Evolutionary conservation across 2,329 filamentous ascomycete species (phyloP).

Genomic region (Plenodomus tracheiphilus): DNA sequence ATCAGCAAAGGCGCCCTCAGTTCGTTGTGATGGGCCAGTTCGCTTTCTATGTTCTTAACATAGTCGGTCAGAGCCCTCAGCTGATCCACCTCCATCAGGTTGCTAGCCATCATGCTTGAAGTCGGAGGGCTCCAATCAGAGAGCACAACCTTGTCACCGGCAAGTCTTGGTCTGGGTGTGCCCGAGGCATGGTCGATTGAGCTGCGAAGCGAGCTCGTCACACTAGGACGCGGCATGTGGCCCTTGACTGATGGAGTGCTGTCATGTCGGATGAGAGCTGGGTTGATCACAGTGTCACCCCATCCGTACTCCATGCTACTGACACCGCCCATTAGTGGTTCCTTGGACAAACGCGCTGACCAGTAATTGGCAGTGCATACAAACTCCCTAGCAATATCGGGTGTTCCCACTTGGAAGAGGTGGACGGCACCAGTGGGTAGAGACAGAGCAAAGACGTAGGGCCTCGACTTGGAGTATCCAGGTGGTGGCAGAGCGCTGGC

Average conservation of each 20-base stretch:
- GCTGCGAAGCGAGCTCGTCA: slow-evolving; percentile 65
- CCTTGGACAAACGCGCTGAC: slow-evolving; percentile 91
- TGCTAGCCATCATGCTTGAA: slow-evolving; percentile 86
- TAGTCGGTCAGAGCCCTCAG: slow-evolving; percentile 74
- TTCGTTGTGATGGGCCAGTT: slow-evolving; percentile 85
- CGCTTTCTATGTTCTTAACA: slow-evolving; percentile 81
- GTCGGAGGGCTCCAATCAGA: slow-evolving; percentile 87
- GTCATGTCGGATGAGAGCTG: slow-evolving; percentile 50
- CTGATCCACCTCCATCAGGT: slow-evolving; percentile 78
- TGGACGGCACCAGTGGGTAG: slow-evolving; percentile 92
- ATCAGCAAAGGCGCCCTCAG: slow-evolving; percentile 84
- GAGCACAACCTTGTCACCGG: slow-evolving; percentile 82
- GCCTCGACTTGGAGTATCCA: slow-evolving; percentile 86
- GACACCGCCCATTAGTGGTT: slow-evolving; percentile 88
- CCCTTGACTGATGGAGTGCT: slow-evolving; percentile 36
- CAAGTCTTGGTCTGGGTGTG: slow-evolving; percentile 66
- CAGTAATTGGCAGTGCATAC: slow-evolving; percentile 96
- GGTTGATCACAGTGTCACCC: slow-evolving; percentile 78
- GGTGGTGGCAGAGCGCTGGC: slow-evolving; percentile 87
- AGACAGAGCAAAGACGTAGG: slow-evolving; percentile 92
- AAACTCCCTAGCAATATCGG: slow-evolving; percentile 93
- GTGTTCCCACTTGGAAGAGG: slow-evolving; percentile 95
- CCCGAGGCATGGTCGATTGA: slow-evolving; percentile 60
- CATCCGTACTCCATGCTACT: slow-evolving; percentile 98
- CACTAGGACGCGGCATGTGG: slow-evolving; percentile 53